Base-by-base conservation (phyloP, 768 basidiomycete genomes). In the Rhizopogon rudus region DNA sequence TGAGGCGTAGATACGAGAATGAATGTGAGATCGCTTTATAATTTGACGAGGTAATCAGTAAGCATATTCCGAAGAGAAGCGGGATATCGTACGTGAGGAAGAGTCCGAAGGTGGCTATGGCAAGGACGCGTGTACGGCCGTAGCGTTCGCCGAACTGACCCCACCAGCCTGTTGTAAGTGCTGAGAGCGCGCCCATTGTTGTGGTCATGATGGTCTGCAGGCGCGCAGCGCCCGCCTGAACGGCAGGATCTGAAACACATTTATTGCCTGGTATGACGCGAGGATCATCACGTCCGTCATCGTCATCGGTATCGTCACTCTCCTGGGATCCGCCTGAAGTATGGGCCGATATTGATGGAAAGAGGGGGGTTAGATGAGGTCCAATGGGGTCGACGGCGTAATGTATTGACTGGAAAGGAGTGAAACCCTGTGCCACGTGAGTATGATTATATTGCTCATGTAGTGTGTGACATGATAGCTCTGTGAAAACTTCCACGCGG, bases 141-240 rank as follows among this genome's bases (percentile, higher is more conserved):
- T 84, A 73, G 8, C 76, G 71, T 66, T 95, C 93, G 9, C 89
- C 86, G 41, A 85, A 81, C 48, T 83, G 80, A 51, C 90, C 90
- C 93, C 93, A 97, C 73, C 86, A 89, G 0, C 88, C 91, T 0
- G 91, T 91, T 4, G 88, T 90, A 45, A 91, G 72, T 1, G 91
- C 90, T 51, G 89, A 88, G 40, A 97, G 75, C 6, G 82, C 65
- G 51, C 90, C 92, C 84, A 89, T 88, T 8, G 79, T 79, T 10
- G 88, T 84, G 2, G 86, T 85, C 69, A 95, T 83, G 49, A 82
- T 80, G 6, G 86, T 86, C 71, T 91, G 89, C n/a, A 91, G 78
- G 54, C 75, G 77, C 22, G 86, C 88, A 2, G 88, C 87, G 40
- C 81, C 76, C 6, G 85, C 82, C 60, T 86, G 83, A 6, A 90